Evolutionary conservation across 2,329 filamentous ascomycete species (phyloP).

Genomic region (Fusarium bactridioides): DNA sequence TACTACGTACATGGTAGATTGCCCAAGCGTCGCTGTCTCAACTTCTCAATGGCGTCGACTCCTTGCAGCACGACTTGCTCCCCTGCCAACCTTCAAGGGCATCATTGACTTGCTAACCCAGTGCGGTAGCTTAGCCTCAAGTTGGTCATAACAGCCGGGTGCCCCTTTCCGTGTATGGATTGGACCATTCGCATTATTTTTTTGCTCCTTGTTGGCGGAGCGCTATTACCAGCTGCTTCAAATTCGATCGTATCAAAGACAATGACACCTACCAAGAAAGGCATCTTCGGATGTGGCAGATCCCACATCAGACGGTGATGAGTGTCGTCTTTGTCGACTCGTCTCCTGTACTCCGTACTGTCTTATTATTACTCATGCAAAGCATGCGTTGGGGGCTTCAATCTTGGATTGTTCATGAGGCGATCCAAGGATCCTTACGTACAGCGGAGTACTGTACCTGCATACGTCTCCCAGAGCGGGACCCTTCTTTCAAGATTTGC

Average conservation of each 20-base stretch:
- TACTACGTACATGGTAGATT: neutral
- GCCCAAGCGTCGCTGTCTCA: neutral
- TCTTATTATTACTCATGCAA: neutral
- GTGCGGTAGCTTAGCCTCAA: neutral
- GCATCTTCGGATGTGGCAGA: constrained; percentile 15
- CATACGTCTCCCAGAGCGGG: neutral
- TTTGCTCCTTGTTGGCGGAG: constrained; percentile 15
- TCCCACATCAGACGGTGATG: neutral
- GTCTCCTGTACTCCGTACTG: neutral
- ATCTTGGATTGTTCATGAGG: neutral
- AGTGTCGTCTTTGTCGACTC: neutral
- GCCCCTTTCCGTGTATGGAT: constrained; percentile 7
- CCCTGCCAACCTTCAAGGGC: constrained; percentile 22
- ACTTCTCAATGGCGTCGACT: neutral
- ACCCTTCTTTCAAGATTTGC: constrained; percentile 18
- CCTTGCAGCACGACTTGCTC: neutral
- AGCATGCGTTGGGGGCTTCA: neutral
- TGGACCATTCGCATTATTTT: neutral
- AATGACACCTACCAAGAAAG: constrained; percentile 15
- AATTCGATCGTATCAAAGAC: neutral
- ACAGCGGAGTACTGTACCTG: constrained; percentile 14
- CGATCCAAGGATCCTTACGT: neutral
- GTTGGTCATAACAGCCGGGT: neutral
- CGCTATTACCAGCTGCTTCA: neutral
- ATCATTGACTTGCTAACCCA: constrained; percentile 11